A percentile compares a stretch with the other conserved stretches of the same genome.
These are phyloP conservation scores for Botrytis galanthina DNA, from an alignment of 2,329 filamentous ascomycete genomes.

Conservation along the genomic window DNA sequence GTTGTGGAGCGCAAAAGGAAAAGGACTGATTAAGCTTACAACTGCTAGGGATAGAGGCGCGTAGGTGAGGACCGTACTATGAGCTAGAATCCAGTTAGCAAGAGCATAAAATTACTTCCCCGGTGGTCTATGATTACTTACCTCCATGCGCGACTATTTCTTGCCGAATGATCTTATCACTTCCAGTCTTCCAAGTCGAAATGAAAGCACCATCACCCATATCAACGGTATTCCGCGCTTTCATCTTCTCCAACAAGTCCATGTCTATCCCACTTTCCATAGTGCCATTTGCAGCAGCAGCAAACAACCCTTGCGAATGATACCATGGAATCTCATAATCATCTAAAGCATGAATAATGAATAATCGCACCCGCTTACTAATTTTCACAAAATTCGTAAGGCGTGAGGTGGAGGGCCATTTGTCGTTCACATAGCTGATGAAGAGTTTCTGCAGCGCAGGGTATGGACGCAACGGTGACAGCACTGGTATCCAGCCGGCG, in stretches of 20 bases:
- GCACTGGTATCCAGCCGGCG: slow-evolving; percentile 72
- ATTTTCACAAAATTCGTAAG: slow-evolving; percentile 55
- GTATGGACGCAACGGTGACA: slow-evolving; percentile 70
- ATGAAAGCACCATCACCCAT: slow-evolving; percentile 38
- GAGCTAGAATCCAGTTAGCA: slow-evolving; percentile 47
- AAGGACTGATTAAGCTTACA: not conserved
- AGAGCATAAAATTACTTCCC: slow-evolving; percentile 22
- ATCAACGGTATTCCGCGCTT: slow-evolving; percentile 35
- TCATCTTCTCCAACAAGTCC: slow-evolving; percentile 34
- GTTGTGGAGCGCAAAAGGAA: not conserved
- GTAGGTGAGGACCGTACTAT: slow-evolving; percentile 68
- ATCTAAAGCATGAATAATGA: slow-evolving; percentile 75
- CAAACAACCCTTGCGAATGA: slow-evolving; percentile 65
- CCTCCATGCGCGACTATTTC: slow-evolving; percentile 38
- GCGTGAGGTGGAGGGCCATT: slow-evolving; percentile 71
- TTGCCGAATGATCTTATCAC: slow-evolving; percentile 37
- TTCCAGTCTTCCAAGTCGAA: slow-evolving; percentile 36
- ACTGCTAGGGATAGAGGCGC: slow-evolving; percentile 63
- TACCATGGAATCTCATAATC: slow-evolving; percentile 79
- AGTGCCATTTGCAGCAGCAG: slow-evolving; percentile 54
- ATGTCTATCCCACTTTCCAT: slow-evolving; percentile 38
- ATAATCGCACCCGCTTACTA: slow-evolving; percentile 60
- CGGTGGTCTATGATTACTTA: slow-evolving; percentile 27
- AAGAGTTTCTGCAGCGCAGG: slow-evolving; percentile 63
- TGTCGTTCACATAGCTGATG: slow-evolving; percentile 66